Conservation (phyloP, 1,284 basidiomycete genomes). For the Puccinia hordei region DNA sequence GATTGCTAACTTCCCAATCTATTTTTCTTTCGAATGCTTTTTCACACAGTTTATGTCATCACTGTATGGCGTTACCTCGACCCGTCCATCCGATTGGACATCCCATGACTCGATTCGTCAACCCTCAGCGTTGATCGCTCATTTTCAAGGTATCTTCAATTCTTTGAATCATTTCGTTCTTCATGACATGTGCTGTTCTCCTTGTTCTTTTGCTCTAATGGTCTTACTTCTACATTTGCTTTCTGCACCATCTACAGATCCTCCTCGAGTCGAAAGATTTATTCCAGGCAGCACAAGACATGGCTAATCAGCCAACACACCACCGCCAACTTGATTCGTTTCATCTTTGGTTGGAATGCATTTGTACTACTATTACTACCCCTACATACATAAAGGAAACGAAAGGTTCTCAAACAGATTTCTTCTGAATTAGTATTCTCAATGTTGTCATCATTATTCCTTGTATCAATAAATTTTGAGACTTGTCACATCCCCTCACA, state of each 20-base stretch:
- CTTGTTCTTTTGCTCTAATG: not conserved
- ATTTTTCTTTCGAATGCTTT: not conserved
- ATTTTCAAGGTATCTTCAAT: not conserved
- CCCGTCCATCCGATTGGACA: conserved; percentile 40
- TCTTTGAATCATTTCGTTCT: not conserved
- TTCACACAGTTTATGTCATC: conserved; percentile 29
- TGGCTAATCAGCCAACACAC: not conserved
- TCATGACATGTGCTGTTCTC: not conserved
- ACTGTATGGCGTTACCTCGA: conserved; percentile 42
- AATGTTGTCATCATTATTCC: not conserved
- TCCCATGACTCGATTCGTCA: conserved; percentile 43
- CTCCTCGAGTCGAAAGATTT: not conserved
- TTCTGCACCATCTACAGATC: not conserved
- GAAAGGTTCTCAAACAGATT: not conserved
- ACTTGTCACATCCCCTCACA: not conserved
- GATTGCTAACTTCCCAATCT: not conserved
- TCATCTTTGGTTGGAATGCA: not conserved
- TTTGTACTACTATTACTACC: conserved; percentile 10
- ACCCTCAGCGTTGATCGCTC: conserved; percentile 27
- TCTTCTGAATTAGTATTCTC: not conserved
- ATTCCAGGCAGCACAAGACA: too few species aligned
- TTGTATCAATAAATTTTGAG: conserved; percentile 1
- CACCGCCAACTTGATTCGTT: not conserved
- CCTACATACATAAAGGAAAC: not conserved
- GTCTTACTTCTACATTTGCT: not conserved